Percentiles rank a stretch among this genome's conserved stretches.
These are phyloP conservation scores for Saccharomycopsis sp. DNA, from an alignment of 805 yeast species.

Conservation along the genomic window DNA sequence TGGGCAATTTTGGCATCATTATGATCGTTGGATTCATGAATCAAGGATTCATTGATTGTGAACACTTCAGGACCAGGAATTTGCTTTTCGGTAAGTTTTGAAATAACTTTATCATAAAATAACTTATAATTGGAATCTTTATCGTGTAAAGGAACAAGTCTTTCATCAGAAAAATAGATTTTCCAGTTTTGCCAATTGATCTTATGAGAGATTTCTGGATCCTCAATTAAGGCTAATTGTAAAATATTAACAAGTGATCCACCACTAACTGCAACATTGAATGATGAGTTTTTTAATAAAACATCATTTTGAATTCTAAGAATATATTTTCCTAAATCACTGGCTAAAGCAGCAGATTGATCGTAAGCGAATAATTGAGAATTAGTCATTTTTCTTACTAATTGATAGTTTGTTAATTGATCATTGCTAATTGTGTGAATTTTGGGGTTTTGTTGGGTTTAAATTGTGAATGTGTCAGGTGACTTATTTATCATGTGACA, in stretches of 20 bases:
- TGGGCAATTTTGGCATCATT: constrained; percentile 81
- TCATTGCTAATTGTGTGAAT: no score
- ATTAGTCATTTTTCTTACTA: no score
- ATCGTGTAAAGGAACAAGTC: constrained; percentile 74
- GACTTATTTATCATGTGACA: no score
- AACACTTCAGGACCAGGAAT: constrained; percentile 55
- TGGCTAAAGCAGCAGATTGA: constrained; percentile 51
- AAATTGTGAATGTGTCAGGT: no score
- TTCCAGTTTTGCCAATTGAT: constrained; percentile 69
- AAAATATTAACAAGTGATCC: constrained; percentile 60
- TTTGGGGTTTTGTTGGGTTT: no score
- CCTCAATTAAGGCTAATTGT: constrained; percentile 53
- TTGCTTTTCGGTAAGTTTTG: constrained; percentile 25
- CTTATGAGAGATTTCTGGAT: constrained; percentile 31
- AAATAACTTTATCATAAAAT: constrained; percentile 58
- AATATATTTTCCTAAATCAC: constrained; percentile 53
- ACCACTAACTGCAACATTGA: constrained; percentile 79
- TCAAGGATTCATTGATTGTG: constrained; percentile 70
- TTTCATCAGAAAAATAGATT: constrained; percentile 82
- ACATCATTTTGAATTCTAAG: constrained; percentile 53
- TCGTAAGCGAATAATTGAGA: constrained; percentile 27
- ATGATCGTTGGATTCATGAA: constrained; percentile 44
- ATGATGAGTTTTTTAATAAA: constrained; percentile 32
- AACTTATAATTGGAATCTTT: constrained; percentile 81
- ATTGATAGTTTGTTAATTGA: no score